A percentile compares a stretch with the other conserved stretches of the same genome.
Conservation (phyloP, 2,329 filamentous ascomycete species). For the Penicillium sp. region DNA sequence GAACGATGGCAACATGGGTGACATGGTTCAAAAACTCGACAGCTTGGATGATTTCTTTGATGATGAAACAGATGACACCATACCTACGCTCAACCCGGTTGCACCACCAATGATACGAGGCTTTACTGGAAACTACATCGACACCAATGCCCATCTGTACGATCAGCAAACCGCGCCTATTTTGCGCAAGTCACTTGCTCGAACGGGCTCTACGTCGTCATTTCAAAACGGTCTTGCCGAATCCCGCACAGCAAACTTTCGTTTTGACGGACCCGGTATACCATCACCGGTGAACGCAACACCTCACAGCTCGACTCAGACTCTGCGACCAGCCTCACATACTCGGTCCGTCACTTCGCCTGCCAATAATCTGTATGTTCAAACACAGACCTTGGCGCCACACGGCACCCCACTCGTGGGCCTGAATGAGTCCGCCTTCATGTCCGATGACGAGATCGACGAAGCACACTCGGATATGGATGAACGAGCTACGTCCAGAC, state of each 20-base stretch:
- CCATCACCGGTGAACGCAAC: slow-evolving; percentile 46
- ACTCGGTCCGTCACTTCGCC: slow-evolving; percentile 82
- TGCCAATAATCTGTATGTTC: slow-evolving; percentile 47
- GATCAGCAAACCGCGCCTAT: slow-evolving; percentile 91
- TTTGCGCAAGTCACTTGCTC: slow-evolving; percentile 69
- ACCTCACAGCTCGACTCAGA: slow-evolving; percentile 29
- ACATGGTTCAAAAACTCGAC: slow-evolving; percentile 74
- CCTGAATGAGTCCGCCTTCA: slow-evolving; percentile 55
- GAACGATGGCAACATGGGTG: slow-evolving; percentile 64
- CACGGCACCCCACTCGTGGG: slow-evolving; percentile 42
- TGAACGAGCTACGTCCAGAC: slow-evolving; percentile 52
- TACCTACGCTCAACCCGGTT: slow-evolving; percentile 49
- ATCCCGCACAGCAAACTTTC: slow-evolving; percentile 54
- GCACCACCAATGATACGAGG: slow-evolving; percentile 37
- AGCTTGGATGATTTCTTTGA: slow-evolving; percentile 80
- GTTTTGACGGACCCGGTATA: slow-evolving; percentile 48
- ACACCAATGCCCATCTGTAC: slow-evolving; percentile 77
- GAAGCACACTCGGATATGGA: slow-evolving; percentile 78
- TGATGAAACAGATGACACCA: slow-evolving; percentile 54
- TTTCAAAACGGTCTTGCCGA: slow-evolving; percentile 90
- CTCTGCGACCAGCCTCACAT: slow-evolving; percentile 65
- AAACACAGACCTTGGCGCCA: slow-evolving; percentile 50
- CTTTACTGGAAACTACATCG: slow-evolving; percentile 61
- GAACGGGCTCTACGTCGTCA: slow-evolving; percentile 66
- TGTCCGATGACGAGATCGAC: slow-evolving; percentile 73